A percentile compares a stretch with the other conserved stretches of the same genome.
phyloP scores from a whole-genome alignment of 179 eudicot genomes.

The Spinacia oleracea region DNA sequence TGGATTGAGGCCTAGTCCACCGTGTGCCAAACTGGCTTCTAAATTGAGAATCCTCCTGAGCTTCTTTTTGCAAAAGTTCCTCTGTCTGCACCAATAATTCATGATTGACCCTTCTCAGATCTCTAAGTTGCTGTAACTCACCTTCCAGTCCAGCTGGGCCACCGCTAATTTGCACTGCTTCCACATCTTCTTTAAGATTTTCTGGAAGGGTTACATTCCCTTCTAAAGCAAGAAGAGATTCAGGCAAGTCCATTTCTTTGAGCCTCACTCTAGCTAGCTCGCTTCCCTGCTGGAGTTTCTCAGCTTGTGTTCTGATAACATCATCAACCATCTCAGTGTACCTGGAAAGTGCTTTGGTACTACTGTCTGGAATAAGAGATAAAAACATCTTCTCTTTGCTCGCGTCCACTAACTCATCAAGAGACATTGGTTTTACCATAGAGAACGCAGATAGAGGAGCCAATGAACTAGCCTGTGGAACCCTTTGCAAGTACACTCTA shows the following conservation, averaged over 20 bases:
- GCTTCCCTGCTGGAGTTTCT: conserved; percentile 95
- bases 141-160: conserved; percentile 91
- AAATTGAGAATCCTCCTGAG: conserved; percentile 87
- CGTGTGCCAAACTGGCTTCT: conserved; percentile 93
- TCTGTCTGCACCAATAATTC: conserved; percentile 90
- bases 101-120: conserved; percentile 91
- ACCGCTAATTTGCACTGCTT: conserved; percentile 96
- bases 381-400: conserved; percentile 90
- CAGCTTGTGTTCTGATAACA: conserved; percentile 92
- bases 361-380: conserved; percentile 90
- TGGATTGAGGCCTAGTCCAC: conserved; percentile 98
- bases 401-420: conserved; percentile 83
- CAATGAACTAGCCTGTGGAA: conserved; percentile 75
- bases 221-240: conserved; percentile 86
- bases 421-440: conserved; percentile 74
- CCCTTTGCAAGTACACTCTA: conserved; percentile 93
- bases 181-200: conserved; percentile 87
- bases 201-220: conserved; percentile 71
- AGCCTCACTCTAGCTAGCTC: conserved; percentile 95
- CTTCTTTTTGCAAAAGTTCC: conserved; percentile 95
- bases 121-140: conserved; percentile 87
- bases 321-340: conserved; percentile 98
- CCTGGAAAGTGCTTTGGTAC: conserved; percentile 91
- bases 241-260: conserved; percentile 97
- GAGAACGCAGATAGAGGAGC: conserved; percentile 75